These are phyloP conservation scores for Lanmaoa pseudosensibilis DNA, from an alignment of 768 basidiomycete genomes.

Conservation along the genomic window DNA sequence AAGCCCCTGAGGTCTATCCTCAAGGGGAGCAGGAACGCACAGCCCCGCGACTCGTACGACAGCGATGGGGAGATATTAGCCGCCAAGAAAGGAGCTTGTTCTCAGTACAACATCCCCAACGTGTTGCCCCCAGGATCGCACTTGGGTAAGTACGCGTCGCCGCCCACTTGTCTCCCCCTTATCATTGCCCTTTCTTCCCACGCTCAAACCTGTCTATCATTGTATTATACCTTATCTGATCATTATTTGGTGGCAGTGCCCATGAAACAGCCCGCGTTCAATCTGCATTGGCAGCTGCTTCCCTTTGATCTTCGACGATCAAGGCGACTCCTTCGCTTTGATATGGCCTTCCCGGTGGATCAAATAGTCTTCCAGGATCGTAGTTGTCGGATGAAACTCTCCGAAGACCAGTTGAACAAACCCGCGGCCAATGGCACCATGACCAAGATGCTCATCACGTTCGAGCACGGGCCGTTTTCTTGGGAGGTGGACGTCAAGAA, in stretches of 20 bases:
- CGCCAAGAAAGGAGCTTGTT: constrained; percentile 22
- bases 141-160: constrained; percentile 23
- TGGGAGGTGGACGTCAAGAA: constrained; percentile 47
- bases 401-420: constrained; percentile 42
- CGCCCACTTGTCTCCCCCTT: neutral
- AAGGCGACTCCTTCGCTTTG: constrained; percentile 47
- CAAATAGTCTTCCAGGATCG: constrained; percentile 25
- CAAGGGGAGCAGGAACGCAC: constrained; percentile 24
- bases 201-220: neutral
- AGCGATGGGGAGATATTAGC: constrained; percentile 30
- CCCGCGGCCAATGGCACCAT: constrained; percentile 44
- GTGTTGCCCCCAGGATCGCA: constrained; percentile 25
- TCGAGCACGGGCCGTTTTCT: constrained; percentile 35
- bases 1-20: constrained; percentile 31
- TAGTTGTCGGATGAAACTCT: constrained; percentile 29
- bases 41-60: constrained; percentile 25
- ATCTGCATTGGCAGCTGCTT: constrained; percentile 51
- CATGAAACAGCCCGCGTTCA: constrained; percentile 41
- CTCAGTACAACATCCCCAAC: constrained; percentile 23
- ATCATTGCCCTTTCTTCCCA: neutral
- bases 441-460: constrained; percentile 51
- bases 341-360: constrained; percentile 47
- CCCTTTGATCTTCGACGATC: constrained; percentile 37
- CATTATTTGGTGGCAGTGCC: constrained; percentile 26
- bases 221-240: constrained; percentile 33